Percentiles rank a stretch among this genome's conserved stretches.
Evolutionary conservation across 176 grass and related monocot species (phyloP).

Genomic region (Juncus inflexus): DNA sequence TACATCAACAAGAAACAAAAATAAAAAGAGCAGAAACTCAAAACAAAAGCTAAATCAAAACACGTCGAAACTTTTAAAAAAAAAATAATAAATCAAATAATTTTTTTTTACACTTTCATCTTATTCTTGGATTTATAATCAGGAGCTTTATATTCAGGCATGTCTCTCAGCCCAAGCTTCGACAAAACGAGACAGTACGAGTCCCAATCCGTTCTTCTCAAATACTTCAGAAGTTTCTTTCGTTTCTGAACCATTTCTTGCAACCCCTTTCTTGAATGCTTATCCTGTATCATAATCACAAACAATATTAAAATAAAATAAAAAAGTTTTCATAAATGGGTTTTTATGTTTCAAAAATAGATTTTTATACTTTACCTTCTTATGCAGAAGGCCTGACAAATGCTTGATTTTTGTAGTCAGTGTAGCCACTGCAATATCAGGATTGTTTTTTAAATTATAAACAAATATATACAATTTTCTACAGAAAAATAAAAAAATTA

Average conservation of each 20-base stretch:
- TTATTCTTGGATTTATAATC: conserved; percentile 70
- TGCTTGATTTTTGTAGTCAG: conserved; percentile 97
- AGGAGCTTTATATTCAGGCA: conserved; percentile 60
- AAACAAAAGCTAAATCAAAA: too few species aligned
- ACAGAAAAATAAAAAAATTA: background rate
- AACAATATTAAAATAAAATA: background rate
- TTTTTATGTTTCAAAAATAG: too few species aligned
- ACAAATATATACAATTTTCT: background rate
- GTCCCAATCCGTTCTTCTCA: conserved; percentile 87
- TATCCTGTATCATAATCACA: conserved; percentile 45
- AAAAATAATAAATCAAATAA: too few species aligned
- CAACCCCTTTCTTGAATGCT: conserved; percentile 87
- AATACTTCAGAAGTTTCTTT: conserved; percentile 89
- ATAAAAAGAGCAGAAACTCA: too few species aligned
- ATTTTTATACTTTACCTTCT: conserved; percentile 53
- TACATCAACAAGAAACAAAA: too few species aligned
- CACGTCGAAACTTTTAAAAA: too few species aligned
- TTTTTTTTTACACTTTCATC: conserved; percentile 28
- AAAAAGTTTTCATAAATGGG: background rate
- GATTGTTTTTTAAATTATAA: conserved; percentile 2
- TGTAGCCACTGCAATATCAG: conserved; percentile 72
- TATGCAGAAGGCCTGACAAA: conserved; percentile 67
- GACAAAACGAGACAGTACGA: conserved; percentile 81
- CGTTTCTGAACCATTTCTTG: conserved; percentile 88
- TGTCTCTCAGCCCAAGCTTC: conserved; percentile 70